A percentile compares a stretch with the other conserved stretches of the same genome.
These are phyloP conservation scores for Rhizophagus clarus DNA, from an alignment of 192 early-diverging fungal species.

Conservation along the genomic window DNA sequence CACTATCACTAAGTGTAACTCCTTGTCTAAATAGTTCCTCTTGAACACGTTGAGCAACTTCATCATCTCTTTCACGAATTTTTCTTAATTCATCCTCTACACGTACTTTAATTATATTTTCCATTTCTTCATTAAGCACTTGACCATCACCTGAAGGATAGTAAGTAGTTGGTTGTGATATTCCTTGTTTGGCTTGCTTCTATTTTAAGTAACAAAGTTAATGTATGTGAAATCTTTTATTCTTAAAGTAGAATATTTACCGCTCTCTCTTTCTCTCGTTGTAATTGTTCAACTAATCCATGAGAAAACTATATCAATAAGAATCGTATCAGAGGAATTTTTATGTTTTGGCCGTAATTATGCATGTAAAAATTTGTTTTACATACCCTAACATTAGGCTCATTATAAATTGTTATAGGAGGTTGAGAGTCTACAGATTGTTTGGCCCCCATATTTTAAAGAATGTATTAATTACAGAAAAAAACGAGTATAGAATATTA, in stretches of 20 bases:
- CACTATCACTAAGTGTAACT: background rate
- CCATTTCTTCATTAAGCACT: conserved; percentile 11
- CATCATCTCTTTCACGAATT: conserved; percentile 13
- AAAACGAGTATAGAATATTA: too few relatives aligned
- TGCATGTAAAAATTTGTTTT: background rate
- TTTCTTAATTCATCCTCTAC: conserved; percentile 7
- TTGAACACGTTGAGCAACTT: background rate
- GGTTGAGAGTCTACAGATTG: background rate
- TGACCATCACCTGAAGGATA: background rate
- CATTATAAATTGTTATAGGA: background rate
- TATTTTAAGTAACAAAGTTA: background rate
- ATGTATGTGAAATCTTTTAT: too few relatives aligned
- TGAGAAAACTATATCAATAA: background rate
- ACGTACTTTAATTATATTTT: conserved; percentile 9
- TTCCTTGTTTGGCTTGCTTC: background rate
- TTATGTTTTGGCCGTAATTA: background rate
- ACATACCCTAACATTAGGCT: background rate
- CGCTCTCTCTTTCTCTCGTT: background rate
- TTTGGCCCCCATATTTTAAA: background rate
- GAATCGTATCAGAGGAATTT: background rate
- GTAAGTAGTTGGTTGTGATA: background rate
- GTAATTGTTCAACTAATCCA: conserved; percentile 2
- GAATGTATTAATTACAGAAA: too few relatives aligned
- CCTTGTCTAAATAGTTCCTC: background rate
- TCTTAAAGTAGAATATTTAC: background rate